Evolutionary conservation across 108 stramenopile species (phyloP), one percentile per base, ranked within the genome.

Genomic region (Fistulifera pelliculosa): DNA sequence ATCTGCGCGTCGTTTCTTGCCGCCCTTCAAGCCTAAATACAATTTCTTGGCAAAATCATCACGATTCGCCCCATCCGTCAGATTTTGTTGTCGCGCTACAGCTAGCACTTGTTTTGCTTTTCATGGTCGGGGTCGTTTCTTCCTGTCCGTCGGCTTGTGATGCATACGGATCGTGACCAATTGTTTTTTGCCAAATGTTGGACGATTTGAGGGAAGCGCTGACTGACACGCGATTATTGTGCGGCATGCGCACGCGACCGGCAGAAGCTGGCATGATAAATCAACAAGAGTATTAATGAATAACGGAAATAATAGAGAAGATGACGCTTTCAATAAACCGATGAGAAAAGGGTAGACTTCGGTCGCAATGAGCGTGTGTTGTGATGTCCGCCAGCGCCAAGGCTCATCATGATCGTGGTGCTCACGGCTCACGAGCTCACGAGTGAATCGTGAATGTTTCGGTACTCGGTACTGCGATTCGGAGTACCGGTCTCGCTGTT

Each of bases 181-280:
- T 91, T 23, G 90, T 84, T 44, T 82, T 85, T 53, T 60, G 60
- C 90, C 90, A 91, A 38, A 91, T 91, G 40, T 71, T 83, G 28
- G 67, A 63, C 14, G 90, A 83, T 57, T 73, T 66, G 10, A 91
- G 76, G 11, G 83, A 65, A 13, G 68, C 73, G 43, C 67, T 64
- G n/a, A 83, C 82, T 27, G 81, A 74, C 71, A 91, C 76, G 49
- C 90, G 83, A 69, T 91, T 91, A 75, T 86, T 87, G 74, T 91
- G 90, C 19, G 90, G 90, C 90, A 91, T 91, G 27, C 85, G 72
- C 61, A 79, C 71, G 19, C 76, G 45, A 56, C 76, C 76, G 16
- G 74, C 60, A 27, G 70, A 58, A 5, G 73, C 63, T 38, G 70
- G 70, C 73, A 75, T 69, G 44, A 22, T 71, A 16, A 21, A 3